Base-by-base conservation (phyloP, 2,329 filamentous ascomycete species). In the Aspergillus uvarum region DNA sequence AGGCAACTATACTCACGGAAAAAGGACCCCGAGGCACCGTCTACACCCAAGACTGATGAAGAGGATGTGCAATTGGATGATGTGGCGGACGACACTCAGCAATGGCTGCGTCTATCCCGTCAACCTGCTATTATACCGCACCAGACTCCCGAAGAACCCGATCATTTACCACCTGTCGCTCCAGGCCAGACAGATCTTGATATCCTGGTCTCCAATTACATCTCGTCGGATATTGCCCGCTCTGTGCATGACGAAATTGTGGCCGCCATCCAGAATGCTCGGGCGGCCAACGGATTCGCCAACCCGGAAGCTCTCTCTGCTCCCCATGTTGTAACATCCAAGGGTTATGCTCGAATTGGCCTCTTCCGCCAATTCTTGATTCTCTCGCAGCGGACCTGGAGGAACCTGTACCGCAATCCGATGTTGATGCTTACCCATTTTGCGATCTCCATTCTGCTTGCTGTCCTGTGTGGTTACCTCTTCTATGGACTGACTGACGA, bases 361-460 rank as follows among this genome's bases (percentile, higher is more conserved):
- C 88, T 93, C 66, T 70, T 84, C 8, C 84, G 89, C 48, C 95
- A 99, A 75, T 98, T 99, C 76, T 72, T 88, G 57, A 97, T 99
- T 67, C 82, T 99, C 12, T 96, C 94, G 0, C 85, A 88, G 69
- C 87, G 95, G 50, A 99, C 95, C 0, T 99, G 94, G 94, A 92
- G 90, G 72, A 99, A 99, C 72, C 83, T 99, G 6, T 98, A 99
- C 80, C 88, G 95, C 59, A 97, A 99, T 74, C 95, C 95, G 1
- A 93, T 98, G 85, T 81, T 99, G 61, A 99, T 99, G 95, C 85
- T 99, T 59, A 97, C 93, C 0, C 95, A 99, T 77, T 99, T 98
- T 73, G 95, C 95, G 42, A 98, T 97, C 67, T 92, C 95, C 7
- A 98, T 99, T 62, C 80, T 98, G 0, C 85, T 99, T 5, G 95